These are phyloP conservation scores for Candida peoriensis DNA, from an alignment of 805 yeast species.

Conservation along the genomic window DNA sequence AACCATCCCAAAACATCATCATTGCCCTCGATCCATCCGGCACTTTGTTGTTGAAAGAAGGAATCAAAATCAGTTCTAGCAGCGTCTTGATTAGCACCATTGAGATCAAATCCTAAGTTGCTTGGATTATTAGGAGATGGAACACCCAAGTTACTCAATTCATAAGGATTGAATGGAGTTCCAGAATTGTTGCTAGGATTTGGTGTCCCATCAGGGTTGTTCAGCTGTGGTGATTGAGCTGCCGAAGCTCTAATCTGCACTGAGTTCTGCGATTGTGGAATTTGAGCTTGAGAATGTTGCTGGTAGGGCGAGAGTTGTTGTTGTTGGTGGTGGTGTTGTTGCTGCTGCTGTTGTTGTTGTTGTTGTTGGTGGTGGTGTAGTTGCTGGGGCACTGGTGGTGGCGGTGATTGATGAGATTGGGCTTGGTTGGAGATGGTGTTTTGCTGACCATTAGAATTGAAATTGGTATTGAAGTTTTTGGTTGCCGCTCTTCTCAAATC, in stretches of 20 bases:
- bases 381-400: background rate
- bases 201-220: constrained; percentile 5
- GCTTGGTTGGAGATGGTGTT: constrained; percentile 1
- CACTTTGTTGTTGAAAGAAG: constrained; percentile 76
- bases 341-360: constrained; percentile 2
- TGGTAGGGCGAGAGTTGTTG: constrained; percentile 4
- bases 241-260: too few relatives aligned
- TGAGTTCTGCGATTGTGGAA: constrained; percentile 1
- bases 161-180: constrained; percentile 8
- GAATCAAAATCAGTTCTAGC: constrained; percentile 37
- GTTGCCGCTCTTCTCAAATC: constrained; percentile 18
- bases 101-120: constrained; percentile 7
- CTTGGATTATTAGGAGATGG: constrained; percentile 10
- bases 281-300: constrained; percentile 5
- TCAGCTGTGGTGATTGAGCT: too few relatives aligned
- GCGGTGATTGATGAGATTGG: constrained; percentile 1
- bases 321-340: constrained; percentile 5
- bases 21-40: constrained; percentile 80
- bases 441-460: too few relatives aligned
- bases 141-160: constrained; percentile 12
- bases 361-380: background rate
- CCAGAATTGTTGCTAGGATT: background rate
- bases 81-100: constrained; percentile 20
- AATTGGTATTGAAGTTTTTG: constrained; percentile 12
- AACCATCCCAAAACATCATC: constrained; percentile 96